Conservation (phyloP, 2,329 filamentous ascomycete species). For the Microthyrium microscopicum region DNA sequence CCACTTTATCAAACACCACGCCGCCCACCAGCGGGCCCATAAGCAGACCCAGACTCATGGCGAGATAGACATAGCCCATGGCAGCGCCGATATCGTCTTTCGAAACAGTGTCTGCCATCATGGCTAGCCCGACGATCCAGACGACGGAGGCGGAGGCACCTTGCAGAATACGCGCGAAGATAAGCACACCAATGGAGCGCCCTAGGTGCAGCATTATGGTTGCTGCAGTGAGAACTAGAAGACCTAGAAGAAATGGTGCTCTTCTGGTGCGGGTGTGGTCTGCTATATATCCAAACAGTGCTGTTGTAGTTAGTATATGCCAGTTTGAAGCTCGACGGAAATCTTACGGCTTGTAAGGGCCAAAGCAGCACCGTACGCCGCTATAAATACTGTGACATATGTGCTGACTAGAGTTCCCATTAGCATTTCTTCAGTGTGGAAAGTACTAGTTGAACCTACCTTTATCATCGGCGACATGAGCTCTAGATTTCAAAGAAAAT, state of each 20-base stretch:
- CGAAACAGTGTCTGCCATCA: constrained; percentile 42
- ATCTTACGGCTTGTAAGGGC: too few relatives aligned
- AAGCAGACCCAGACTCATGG: constrained; percentile 40
- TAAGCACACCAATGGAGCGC: constrained; percentile 29
- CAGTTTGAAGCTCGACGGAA: constrained; percentile 9
- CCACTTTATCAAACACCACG: constrained; percentile 40
- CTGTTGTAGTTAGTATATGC: constrained; percentile 15
- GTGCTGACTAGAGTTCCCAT: constrained; percentile 36
- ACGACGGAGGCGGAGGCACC: constrained; percentile 41
- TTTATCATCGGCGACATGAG: constrained; percentile 29
- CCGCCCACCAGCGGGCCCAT: constrained; percentile 43
- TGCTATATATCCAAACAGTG: constrained; percentile 35
- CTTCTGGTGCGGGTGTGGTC: constrained; percentile 37
- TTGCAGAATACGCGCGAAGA: constrained; percentile 38
- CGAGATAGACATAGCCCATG: constrained; percentile 31
- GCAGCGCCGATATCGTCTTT: constrained; percentile 41
- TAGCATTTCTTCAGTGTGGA: too few relatives aligned
- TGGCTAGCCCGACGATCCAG: constrained; percentile 41
- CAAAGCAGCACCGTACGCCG: constrained; percentile 24
- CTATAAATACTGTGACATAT: constrained; percentile 36
- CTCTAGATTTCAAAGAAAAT: constrained; percentile 42
- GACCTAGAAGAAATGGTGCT: constrained; percentile 39
- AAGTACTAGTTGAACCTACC: too few relatives aligned
- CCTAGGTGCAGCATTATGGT: constrained; percentile 39
- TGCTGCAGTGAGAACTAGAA: constrained; percentile 35